Evolutionary conservation across 805 yeast genomes (phyloP).

Genomic region (Wickerhamiella parazyma): DNA sequence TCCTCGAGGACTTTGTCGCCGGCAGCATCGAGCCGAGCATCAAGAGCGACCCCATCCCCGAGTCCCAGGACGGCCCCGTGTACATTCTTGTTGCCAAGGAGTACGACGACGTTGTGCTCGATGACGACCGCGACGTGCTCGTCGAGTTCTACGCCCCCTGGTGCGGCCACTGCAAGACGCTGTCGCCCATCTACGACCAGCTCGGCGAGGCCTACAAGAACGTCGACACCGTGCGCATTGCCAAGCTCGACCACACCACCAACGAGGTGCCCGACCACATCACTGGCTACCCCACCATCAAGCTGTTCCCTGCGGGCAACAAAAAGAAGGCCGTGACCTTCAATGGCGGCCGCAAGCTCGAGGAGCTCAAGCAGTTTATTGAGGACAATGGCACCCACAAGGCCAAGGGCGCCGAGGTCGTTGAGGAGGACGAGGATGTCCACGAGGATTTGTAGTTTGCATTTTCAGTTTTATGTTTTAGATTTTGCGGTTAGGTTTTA

Average conservation of each 20-base stretch:
- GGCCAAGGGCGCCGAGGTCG: conserved; percentile 28
- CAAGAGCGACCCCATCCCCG: conserved; percentile 81
- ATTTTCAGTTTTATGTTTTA: background rate
- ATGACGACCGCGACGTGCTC: conserved; percentile 56
- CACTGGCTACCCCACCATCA: conserved; percentile 84
- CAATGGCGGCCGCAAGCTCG: conserved; percentile 61
- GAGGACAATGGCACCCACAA: conserved; percentile 50
- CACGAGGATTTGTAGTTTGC: conserved; percentile 18
- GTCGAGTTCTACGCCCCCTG: conserved; percentile 74
- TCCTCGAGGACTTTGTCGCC: conserved; percentile 46
- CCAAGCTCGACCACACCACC: conserved; percentile 77
- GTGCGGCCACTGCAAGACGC: conserved; percentile 93
- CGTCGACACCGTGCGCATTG: conserved; percentile 54
- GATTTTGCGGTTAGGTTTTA: no score
- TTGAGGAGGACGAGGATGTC: conserved; percentile 19
- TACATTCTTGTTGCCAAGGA: conserved; percentile 70
- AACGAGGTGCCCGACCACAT: conserved; percentile 74
- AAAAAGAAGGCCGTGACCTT: conserved; percentile 51
- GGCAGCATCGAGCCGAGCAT: conserved; percentile 60
- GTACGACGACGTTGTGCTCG: conserved; percentile 53
- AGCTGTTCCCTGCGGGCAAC: conserved; percentile 79
- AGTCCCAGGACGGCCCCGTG: conserved; percentile 56
- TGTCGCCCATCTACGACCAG: conserved; percentile 81
- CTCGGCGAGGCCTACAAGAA: conserved; percentile 55
- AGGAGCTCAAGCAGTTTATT: conserved; percentile 55